Base-by-base conservation (phyloP, 2,329 filamentous ascomycete genomes). In the Emmonsia crescens region DNA sequence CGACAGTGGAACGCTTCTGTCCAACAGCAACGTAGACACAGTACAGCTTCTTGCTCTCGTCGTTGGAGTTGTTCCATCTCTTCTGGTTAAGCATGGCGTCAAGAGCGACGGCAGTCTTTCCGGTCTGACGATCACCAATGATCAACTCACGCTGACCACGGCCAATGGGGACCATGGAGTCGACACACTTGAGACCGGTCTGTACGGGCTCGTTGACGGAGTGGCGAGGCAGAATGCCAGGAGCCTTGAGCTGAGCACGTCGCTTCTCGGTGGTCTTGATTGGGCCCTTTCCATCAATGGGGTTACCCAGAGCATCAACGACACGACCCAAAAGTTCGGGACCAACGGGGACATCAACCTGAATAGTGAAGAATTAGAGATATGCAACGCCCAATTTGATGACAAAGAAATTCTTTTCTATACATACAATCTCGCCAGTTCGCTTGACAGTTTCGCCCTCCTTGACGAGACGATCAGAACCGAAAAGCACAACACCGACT, bases 131-230 rank as follows among this genome's bases (percentile, higher is more conserved):
- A 79, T 99, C 94, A 84, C 94, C 94, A 80, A 99, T 99, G 80
- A 99, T 97, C 86, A 99, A 83, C 85, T 99, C 94, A 93, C 94
- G 94, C 86, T 99, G 94, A 76, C 94, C 94, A 93, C 94, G 94
- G 78, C 94, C 94, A 74, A 99, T 96, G 74, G 94, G 94, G 73
- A 99, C 94, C 94, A 99, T 97, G 82, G 94, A 92, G 78, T 99
- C 94, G 83, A 99, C 85, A 73, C 91, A 96, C 86, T 99, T 99
- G 73, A 97, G 88, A 84, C 94, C 94, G 78, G 94, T 99, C 88
- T 99, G 94, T 70, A 99, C 93, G 71, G 94, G 93, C 85, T 99
- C 85, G 83, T 91, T 91, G 87, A 99, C 94, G 78, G 94, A 99
- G 74, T 83, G 87, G 80, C 94, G 92, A 76, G 94, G 94, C 74